A percentile compares a stretch with the other conserved stretches of the same genome.
Evolutionary conservation across 2,329 filamentous ascomycete genomes (phyloP).

Genomic region (Stagonosporopsis tanaceti): DNA sequence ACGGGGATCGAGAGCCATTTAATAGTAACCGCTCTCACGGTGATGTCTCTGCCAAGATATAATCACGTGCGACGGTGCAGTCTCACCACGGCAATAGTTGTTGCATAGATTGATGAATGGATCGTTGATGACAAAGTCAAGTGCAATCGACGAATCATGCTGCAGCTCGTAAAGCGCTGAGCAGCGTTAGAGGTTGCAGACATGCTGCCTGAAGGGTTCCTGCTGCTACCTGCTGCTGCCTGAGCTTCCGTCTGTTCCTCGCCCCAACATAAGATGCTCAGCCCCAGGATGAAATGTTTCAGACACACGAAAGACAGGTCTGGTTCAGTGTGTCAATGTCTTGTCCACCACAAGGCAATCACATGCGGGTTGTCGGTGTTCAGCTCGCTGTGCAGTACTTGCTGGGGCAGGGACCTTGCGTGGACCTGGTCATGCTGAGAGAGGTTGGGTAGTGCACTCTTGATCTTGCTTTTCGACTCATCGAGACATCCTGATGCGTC

Average conservation of each 20-base stretch:
- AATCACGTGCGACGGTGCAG: constrained; percentile 12
- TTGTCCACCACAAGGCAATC: neutral
- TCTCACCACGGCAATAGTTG: constrained; percentile 16
- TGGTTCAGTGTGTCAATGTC: neutral
- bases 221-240: constrained; percentile 46
- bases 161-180: neutral
- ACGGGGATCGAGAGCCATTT: constrained; percentile 4
- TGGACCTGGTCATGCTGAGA: neutral
- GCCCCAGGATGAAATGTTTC: neutral
- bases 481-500: neutral
- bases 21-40: constrained; percentile 8
- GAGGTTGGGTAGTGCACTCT: neutral
- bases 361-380: neutral
- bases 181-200: neutral
- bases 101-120: neutral
- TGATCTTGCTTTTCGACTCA: neutral
- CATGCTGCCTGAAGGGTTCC: constrained; percentile 32
- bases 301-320: neutral
- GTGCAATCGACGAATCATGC: constrained; percentile 1
- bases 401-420: neutral
- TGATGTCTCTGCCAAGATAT: neutral
- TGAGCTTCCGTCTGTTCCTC: constrained; percentile 22
- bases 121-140: constrained; percentile 1
- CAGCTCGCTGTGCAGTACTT: neutral
- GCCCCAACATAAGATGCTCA: constrained; percentile 4